Evolutionary conservation across 495 filamentous ascomycete species (phyloP), one percentile per base, ranked within the genome.

Genomic region (Tuber melanosporum): DNA sequence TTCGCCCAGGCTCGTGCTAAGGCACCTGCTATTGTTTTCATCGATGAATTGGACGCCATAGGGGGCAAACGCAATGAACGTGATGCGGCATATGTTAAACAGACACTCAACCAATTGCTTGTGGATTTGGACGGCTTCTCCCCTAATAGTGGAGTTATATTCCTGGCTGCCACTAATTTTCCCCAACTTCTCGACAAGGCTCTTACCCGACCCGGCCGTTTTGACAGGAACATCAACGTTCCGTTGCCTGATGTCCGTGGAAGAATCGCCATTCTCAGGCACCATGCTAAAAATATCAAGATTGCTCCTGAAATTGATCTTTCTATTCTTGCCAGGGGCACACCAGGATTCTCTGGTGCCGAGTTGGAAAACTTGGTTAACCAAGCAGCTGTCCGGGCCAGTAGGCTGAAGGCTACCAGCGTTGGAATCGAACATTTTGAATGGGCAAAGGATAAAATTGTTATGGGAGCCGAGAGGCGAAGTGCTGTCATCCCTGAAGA

Each of bases 101-200:
- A 99, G 83, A 98, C 95, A 0, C 88, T 99, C 78, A 99, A 99
- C 82, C 96, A 99, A 85, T 89, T 99, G 57, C 90, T 99, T 26
- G 98, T 95, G n/a, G 96, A 99, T 83, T 90, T 99, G 52, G 95
- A 99, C 82, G 95, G 95, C 72, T 99, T 99, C 84, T 93, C 95
- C 39, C 95, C 97, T 83, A 92, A 91, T 79, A 95, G 90, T 71
- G 92, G 94, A 78, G 94, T 99, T 62, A 97, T 99, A 83, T 93
- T 99, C 82, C 89, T 99, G 72, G 95, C 90, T 57, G 95, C 95
- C 0, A 99, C 95, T 74, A 99, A 99, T 85, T 97, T 97, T 83
- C 95, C 96, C 36, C 89, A 98, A 84, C 85, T 94, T 14, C 89
- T 99, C 36, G 95, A 99, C 85, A 97, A 97, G 84, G 95, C 95